A percentile compares a stretch with the other conserved stretches of the same genome.
phyloP scores from a whole-genome alignment of 108 stramenopile genomes.

The Cyclotella cryptica region DNA sequence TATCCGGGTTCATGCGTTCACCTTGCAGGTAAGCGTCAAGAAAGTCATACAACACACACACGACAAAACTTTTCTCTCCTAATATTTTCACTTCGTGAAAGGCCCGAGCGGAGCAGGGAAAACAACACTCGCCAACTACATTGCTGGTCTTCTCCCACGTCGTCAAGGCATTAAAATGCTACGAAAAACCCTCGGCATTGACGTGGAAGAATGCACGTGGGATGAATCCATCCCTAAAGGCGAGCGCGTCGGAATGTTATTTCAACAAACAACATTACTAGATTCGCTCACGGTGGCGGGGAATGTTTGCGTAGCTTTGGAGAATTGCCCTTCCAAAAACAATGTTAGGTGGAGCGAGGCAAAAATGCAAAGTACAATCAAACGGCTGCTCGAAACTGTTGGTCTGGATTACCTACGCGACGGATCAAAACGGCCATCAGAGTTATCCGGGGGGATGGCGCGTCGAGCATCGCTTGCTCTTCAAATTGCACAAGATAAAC shows the following conservation, averaged over 20 bases:
- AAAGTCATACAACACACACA: not conserved
- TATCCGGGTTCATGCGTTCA: slow-evolving; percentile 62
- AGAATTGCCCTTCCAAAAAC: slow-evolving; percentile 42
- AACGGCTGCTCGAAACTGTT: slow-evolving; percentile 73
- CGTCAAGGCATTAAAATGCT: slow-evolving; percentile 29
- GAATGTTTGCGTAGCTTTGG: slow-evolving; percentile 72
- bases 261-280: slow-evolving; percentile 84
- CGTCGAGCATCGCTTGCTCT: slow-evolving; percentile 82
- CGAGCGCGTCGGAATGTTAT: slow-evolving; percentile 79
- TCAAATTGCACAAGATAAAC: slow-evolving; percentile 83
- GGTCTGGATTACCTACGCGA: slow-evolving; percentile 77
- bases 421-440: slow-evolving; percentile 65
- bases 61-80: not conserved
- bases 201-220: slow-evolving; percentile 59
- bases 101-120: slow-evolving; percentile 73
- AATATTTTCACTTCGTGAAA: not conserved
- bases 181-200: slow-evolving; percentile 52
- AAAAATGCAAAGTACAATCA: slow-evolving; percentile 47
- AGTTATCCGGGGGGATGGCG: slow-evolving; percentile 87
- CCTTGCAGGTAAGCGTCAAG: slow-evolving; percentile 41
- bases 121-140: slow-evolving; percentile 68
- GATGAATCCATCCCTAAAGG: slow-evolving; percentile 45
- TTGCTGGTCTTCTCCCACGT: slow-evolving; percentile 58
- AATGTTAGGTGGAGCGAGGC: slow-evolving; percentile 15
- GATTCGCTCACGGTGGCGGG: slow-evolving; percentile 83